Percentiles rank a stretch among this genome's conserved stretches.
phyloP scores from a whole-genome alignment of 257 asterid species.

The Solanum pinnatisectum region DNA sequence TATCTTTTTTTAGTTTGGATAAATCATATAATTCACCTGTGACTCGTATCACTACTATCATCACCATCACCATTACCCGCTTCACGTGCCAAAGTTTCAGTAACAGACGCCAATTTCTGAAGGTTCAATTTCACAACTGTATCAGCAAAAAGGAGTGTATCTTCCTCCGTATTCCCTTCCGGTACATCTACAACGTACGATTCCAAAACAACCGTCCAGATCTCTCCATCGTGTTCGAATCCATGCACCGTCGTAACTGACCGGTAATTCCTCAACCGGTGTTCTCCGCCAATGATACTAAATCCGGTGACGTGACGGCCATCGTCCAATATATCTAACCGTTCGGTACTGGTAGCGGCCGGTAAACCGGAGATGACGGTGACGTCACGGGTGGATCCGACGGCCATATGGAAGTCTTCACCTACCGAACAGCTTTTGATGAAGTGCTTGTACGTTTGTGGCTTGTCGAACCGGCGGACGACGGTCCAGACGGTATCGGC shows the following conservation, averaged over 20 bases:
- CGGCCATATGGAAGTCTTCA: constrained; percentile 25
- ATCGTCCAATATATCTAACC: constrained; percentile 69
- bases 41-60: neutral
- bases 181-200: constrained; percentile 83
- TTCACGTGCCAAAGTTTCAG: constrained; percentile 14
- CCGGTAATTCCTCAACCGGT: constrained; percentile 57
- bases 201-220: constrained; percentile 55
- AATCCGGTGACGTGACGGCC: constrained; percentile 69
- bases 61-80: neutral
- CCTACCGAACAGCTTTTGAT: constrained; percentile 69
- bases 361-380: constrained; percentile 80
- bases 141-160: constrained; percentile 76
- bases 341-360: constrained; percentile 83
- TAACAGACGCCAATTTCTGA: constrained; percentile 60
- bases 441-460: constrained; percentile 86
- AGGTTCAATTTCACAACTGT: constrained; percentile 74
- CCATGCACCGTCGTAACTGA: constrained; percentile 65
- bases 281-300: constrained; percentile 80
- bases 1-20: neutral
- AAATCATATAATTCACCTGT: neutral
- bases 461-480: constrained; percentile 72
- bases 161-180: constrained; percentile 88
- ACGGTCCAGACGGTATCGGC: constrained; percentile 50
- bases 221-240: constrained; percentile 26
- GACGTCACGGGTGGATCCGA: constrained; percentile 65